Evolutionary conservation across 23 red algal genomes (phyloP).

Genomic region (Pyropia yezoensis): DNA sequence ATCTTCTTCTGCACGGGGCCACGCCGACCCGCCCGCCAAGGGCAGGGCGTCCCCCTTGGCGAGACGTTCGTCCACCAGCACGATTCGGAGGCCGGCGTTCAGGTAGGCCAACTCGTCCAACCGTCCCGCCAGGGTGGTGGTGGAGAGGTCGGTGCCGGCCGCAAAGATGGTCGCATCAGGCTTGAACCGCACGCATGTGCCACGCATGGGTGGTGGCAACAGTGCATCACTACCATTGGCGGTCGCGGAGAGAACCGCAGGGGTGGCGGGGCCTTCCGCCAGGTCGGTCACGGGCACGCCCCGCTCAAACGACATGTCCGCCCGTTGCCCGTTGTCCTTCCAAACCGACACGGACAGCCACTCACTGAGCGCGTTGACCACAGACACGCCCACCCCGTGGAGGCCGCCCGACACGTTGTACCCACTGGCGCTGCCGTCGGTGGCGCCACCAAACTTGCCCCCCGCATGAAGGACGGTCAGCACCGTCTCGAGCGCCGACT

Average conservation of each 20-base stretch:
- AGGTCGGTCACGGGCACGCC: constrained; percentile 14
- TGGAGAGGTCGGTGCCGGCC: constrained; percentile 46
- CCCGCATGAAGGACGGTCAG: constrained; percentile 95
- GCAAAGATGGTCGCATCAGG: constrained; percentile 85
- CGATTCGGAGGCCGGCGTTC: constrained; percentile 85
- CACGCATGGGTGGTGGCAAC: constrained; percentile 2
- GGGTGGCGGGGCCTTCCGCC: background rate
- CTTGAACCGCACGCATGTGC: constrained; percentile 70
- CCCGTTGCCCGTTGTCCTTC: constrained; percentile 27
- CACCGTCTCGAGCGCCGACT: constrained; percentile 96
- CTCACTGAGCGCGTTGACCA: constrained; percentile 97
- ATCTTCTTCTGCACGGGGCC: no score
- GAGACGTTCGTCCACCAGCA: constrained; percentile 30
- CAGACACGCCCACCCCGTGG: constrained; percentile 92
- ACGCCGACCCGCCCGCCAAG: background rate
- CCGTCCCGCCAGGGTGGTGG: constrained; percentile 51
- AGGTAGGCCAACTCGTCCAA: constrained; percentile 88
- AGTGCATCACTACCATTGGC: background rate
- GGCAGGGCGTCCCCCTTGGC: no score
- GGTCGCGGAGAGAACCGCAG: background rate
- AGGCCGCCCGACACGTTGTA: constrained; percentile 94
- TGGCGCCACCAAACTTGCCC: constrained; percentile 82
- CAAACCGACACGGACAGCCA: constrained; percentile 60
- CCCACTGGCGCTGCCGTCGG: constrained; percentile 7
- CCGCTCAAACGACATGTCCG: constrained; percentile 60